Conservation (phyloP, 805 yeast genomes). For the Debaryomyces castellii region DNA sequence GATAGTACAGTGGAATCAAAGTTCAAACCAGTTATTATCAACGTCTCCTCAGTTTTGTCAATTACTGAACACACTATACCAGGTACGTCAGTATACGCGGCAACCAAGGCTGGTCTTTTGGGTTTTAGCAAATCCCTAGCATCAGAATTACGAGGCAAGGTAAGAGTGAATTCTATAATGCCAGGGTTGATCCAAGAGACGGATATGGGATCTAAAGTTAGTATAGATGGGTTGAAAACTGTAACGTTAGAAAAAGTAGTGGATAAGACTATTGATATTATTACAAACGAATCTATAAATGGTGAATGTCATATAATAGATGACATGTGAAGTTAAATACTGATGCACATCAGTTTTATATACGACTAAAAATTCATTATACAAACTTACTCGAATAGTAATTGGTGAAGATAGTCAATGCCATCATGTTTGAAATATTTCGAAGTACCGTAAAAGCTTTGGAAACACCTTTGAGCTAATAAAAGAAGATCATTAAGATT, state of each 20-base stretch:
- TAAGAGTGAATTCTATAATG: constrained; percentile 63
- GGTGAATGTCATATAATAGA: constrained; percentile 35
- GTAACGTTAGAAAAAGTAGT: constrained; percentile 30
- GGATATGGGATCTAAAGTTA: constrained; percentile 52
- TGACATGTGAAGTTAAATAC: too few species aligned
- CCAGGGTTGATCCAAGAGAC: constrained; percentile 72
- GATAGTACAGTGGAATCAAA: constrained; percentile 8
- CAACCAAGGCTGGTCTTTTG: constrained; percentile 68
- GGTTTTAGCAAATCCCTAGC: constrained; percentile 64
- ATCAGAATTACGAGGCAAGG: constrained; percentile 52
- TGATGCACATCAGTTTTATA: too few species aligned
- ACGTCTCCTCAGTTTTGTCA: constrained; percentile 67
- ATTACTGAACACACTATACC: constrained; percentile 30
- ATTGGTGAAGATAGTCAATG: constrained; percentile 1
- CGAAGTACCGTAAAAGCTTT: constrained; percentile 9
- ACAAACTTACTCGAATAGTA: constrained; percentile 3
- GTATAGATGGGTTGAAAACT: constrained; percentile 16
- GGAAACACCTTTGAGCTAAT: constrained; percentile 11
- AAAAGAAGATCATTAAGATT: constrained; percentile 1
- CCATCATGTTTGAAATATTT: not conserved
- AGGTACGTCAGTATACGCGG: constrained; percentile 68
- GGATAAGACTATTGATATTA: constrained; percentile 18
- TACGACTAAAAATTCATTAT: too few species aligned
- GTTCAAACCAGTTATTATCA: constrained; percentile 45
- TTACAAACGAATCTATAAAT: constrained; percentile 23